These are phyloP conservation scores for Linnemannia elongata DNA, from an alignment of 192 early-diverging fungal species.

Conservation along the genomic window DNA sequence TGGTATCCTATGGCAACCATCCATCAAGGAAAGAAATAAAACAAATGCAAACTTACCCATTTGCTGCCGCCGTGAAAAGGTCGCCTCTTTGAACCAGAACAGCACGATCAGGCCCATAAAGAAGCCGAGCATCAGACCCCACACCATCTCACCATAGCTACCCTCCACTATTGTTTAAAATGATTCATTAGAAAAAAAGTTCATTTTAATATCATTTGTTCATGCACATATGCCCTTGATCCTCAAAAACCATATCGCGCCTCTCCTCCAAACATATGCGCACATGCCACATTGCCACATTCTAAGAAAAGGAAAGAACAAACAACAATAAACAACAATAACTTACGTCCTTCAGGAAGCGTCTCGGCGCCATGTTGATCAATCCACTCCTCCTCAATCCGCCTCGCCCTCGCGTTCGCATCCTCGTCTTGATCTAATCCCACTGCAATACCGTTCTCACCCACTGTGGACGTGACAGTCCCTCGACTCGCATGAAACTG, in stretches of 20 bases:
- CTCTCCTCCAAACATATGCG: background rate
- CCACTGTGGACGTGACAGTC: constrained; percentile 34
- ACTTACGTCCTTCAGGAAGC: constrained; percentile 70
- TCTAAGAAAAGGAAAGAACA: background rate
- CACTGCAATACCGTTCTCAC: constrained; percentile 45
- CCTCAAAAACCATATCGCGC: background rate
- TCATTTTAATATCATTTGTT: background rate
- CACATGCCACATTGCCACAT: constrained; percentile 8
- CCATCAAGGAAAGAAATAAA: constrained; percentile 1
- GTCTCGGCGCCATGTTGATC: constrained; percentile 65
- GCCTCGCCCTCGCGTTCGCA: constrained; percentile 35
- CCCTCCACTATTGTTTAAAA: constrained; percentile 51
- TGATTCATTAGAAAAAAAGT: constrained; percentile 17
- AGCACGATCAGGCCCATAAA: constrained; percentile 67
- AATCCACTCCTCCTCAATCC: constrained; percentile 71
- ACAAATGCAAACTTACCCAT: constrained; percentile 56
- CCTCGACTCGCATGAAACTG: constrained; percentile 70
- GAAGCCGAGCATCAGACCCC: constrained; percentile 68
- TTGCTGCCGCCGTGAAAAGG: constrained; percentile 65
- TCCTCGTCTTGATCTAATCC: constrained; percentile 50
- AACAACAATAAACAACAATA: background rate
- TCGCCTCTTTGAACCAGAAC: constrained; percentile 69
- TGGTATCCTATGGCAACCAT: background rate
- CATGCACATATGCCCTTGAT: background rate
- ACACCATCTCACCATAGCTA: constrained; percentile 69